Base-by-base conservation (phyloP, 306 rosid genomes). In the Pterocarpus macrocarpus region DNA sequence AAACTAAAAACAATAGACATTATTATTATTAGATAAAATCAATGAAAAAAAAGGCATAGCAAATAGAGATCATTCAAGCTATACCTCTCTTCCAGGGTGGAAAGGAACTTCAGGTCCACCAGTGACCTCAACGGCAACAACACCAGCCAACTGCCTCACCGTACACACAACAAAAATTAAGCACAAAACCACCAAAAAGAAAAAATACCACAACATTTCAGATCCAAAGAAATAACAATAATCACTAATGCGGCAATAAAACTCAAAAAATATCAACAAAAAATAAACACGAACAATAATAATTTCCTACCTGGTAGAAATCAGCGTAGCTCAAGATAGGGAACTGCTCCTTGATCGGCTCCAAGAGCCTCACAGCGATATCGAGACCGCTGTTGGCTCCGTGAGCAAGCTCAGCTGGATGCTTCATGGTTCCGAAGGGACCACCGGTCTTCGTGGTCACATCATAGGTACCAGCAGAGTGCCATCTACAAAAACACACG, bases 91-190 rank as follows among this genome's bases (percentile, higher is more conserved):
- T 53, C 99, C 98, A 0, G 99, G 97, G 76, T 96, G 97, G 91
- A 96, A 96, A 11, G 99, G 98, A 43, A 96, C 30, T 38, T 96
- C 98, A 49, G 99, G 99, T 70, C 99, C 99, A 66, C 99, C 99
- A 8, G 99, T 89, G 43, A 93, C 4, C 90, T 93, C 99, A 22
- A 96, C 99, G 8, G 94, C 98, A 45, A 96, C 98, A 4, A 96
- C 97, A 1, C 99, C 99, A 38, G 90, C 98, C 90, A 93, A 77
- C 99, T 92, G 80, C 4, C 64, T 15, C 4, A 47, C 22, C 50
- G 75, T 2, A 50, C 63, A 75, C 15, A 55, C 4, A 2, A 9
- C 2, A 0, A 16, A 1, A 1, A 13, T 12, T 35, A 32, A 45
- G 2, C 52, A 9, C 4, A 8, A n/a, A 45, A 70, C 0, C 17